phyloP scores from a whole-genome alignment of 1,284 basidiomycete species.

The Cutaneotrichosporon sp. region DNA sequence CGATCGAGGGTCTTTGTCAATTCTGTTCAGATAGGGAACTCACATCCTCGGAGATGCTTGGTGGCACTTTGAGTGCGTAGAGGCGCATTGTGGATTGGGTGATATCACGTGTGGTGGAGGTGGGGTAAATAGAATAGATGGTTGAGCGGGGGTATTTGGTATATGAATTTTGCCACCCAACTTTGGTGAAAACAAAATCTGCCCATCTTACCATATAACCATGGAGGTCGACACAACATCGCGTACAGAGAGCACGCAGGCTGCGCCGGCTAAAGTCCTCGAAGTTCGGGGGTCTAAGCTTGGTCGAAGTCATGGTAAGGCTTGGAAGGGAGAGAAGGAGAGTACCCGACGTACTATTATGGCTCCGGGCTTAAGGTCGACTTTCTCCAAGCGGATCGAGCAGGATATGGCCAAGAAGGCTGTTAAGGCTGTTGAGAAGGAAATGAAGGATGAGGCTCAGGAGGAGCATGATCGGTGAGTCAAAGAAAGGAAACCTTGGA shows the following conservation, averaged over 20 bases:
- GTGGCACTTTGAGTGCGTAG: constrained; percentile 23
- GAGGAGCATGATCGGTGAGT: constrained; percentile 49
- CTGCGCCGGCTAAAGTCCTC: constrained; percentile 11
- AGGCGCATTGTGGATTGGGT: constrained; percentile 13
- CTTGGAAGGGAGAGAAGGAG: constrained; percentile 48
- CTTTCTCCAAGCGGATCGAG: constrained; percentile 48
- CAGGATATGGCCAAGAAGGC: constrained; percentile 41
- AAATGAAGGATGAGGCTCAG: constrained; percentile 52
- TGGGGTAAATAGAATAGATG: not conserved
- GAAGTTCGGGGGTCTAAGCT: constrained; percentile 31
- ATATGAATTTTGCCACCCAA: constrained; percentile 8
- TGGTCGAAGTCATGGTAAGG: constrained; percentile 49
- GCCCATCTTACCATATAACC: not conserved
- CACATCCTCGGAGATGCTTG: constrained; percentile 19
- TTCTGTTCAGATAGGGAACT: not conserved
- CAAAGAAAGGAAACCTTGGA: no score
- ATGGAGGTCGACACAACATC: not conserved
- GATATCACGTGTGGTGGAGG: not conserved
- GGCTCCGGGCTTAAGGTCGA: constrained; percentile 39
- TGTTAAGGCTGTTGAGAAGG: constrained; percentile 47
- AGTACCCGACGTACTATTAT: constrained; percentile 45
- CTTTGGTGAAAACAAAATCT: not conserved
- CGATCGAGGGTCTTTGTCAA: constrained; percentile 29
- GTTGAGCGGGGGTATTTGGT: not conserved
- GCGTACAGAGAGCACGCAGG: constrained; percentile 8